phyloP scores from a whole-genome alignment of 1,284 basidiomycete species.

The Chalciporus sp. region DNA sequence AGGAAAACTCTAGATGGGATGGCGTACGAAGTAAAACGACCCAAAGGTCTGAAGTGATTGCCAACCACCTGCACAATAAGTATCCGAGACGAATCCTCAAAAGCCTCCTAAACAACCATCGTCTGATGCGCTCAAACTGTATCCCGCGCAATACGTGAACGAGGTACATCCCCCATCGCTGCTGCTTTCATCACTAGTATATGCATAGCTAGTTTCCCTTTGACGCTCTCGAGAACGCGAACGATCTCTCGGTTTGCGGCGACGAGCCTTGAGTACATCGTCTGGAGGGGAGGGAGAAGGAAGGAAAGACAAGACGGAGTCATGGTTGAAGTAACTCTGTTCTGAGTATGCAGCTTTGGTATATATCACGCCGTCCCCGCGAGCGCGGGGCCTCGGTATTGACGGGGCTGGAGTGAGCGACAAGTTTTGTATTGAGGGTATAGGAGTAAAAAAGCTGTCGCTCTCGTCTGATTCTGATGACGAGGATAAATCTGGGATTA shows the following conservation, averaged over 20 bases:
- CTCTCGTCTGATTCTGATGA: constrained; percentile 62
- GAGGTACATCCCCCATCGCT: constrained; percentile 29
- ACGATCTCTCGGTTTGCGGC: constrained; percentile 15
- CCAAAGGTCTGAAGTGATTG: background rate
- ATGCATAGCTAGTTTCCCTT: constrained; percentile 6
- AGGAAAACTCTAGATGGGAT: background rate
- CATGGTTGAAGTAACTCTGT: constrained; percentile 3
- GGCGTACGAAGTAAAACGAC: background rate
- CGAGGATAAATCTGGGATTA: constrained; percentile 58
- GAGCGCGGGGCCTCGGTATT: constrained; percentile 16
- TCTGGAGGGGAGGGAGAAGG: constrained; percentile 25
- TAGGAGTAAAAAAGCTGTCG: constrained; percentile 48
- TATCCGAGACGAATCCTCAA: constrained; percentile 21
- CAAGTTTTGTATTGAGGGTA: constrained; percentile 42
- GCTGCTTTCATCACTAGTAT: constrained; percentile 24
- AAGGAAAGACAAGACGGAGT: constrained; percentile 26
- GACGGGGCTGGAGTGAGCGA: constrained; percentile 48
- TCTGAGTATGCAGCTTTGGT: constrained; percentile 1
- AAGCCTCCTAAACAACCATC: constrained; percentile 41
- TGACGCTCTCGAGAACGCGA: constrained; percentile 15
- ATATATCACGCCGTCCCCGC: constrained; percentile 9
- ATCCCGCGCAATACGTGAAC: constrained; percentile 19
- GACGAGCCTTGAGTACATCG: constrained; percentile 14
- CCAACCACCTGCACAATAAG: background rate
- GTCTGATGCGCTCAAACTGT: constrained; percentile 29